Base-by-base conservation (phyloP, 306 rosid species). In the Cyamopsis tetragonoloba region DNA sequence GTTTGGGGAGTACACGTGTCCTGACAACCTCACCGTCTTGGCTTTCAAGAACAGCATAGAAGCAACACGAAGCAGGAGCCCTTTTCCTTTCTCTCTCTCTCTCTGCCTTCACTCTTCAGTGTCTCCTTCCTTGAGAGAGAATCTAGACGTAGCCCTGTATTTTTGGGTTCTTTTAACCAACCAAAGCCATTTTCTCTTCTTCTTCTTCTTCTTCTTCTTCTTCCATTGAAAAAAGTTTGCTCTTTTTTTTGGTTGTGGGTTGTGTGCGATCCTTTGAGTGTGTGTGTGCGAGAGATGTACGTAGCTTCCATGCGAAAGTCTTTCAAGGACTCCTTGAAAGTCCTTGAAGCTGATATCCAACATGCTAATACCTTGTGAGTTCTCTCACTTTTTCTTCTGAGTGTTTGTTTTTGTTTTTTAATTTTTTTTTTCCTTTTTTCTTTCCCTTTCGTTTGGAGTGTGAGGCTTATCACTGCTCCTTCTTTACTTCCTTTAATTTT, bases 331-430 rank as follows among this genome's bases (percentile, higher is more conserved):
- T 92, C 96, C 75, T 71, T 92, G 57, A 92, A 92, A 80, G 84
- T 86, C 42, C 97, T 92, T 48, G 96, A 92, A 84, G 98, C 98
- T 81, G 98, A 92, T 83, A 89, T 92, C 32, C 98, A 89, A 67
- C 98, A 92, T 28, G 98, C 98, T 30, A 92, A 89, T 78, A 92
- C 96, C 77, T 83, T 92, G 98, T 92, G 28, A 74, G 96, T 79
- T 71, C 10, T 30, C 19, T 42, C 0, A 1, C 11, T 3, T 3
- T 26, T 27, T 32, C 4, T 12, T 4, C 5, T 56, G 13, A 9
- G n/a, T 7, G 9, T 63, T 5, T 1, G 8, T 18, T 7, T 20
- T 23, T 3, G 1, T 13, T 43, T 42, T 5, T 4, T 71, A 12
- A 44, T 15, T 53, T 57, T 48, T 4, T 17, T 10, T 35, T 10